Conservation (phyloP, 306 rosid species). For the Aeschynomene evenia region DNA sequence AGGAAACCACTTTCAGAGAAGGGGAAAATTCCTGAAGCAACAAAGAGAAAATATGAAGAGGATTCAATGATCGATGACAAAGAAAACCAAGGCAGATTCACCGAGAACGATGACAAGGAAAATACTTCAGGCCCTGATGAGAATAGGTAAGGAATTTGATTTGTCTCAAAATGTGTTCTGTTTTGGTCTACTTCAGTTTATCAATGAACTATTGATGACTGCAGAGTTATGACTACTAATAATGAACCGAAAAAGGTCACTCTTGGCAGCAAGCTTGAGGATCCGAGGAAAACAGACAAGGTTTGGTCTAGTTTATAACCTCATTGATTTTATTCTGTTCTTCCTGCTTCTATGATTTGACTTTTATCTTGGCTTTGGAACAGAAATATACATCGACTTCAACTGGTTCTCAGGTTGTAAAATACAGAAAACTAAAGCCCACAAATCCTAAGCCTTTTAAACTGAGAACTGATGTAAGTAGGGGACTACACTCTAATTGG, state of each 20-base stretch:
- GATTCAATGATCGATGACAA: constrained; percentile 42
- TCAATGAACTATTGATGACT: not conserved
- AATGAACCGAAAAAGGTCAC: constrained; percentile 23
- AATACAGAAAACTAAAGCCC: constrained; percentile 69
- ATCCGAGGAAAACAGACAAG: constrained; percentile 45
- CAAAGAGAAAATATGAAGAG: constrained; percentile 43
- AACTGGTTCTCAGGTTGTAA: constrained; percentile 50
- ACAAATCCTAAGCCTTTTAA: constrained; percentile 94
- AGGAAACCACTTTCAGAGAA: constrained; percentile 21
- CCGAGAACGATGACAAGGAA: constrained; percentile 57
- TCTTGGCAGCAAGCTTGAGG: constrained; percentile 52
- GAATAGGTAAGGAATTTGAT: constrained; percentile 54
- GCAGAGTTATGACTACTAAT: constrained; percentile 41
- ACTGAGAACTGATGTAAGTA: constrained; percentile 89
- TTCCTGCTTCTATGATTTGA: not conserved
- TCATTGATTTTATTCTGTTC: not conserved
- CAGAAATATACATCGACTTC: constrained; percentile 44
- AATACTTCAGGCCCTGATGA: constrained; percentile 45
- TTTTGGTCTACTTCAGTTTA: not conserved
- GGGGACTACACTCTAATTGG: constrained; percentile 20
- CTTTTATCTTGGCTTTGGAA: constrained; percentile 30
- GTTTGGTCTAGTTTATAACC: constrained; percentile 37
- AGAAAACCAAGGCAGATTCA: constrained; percentile 39
- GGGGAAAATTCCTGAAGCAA: constrained; percentile 22
- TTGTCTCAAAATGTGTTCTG: not conserved